phyloP scores from a whole-genome alignment of 2,329 filamentous ascomycete species.

The Fusarium haematococcum region DNA sequence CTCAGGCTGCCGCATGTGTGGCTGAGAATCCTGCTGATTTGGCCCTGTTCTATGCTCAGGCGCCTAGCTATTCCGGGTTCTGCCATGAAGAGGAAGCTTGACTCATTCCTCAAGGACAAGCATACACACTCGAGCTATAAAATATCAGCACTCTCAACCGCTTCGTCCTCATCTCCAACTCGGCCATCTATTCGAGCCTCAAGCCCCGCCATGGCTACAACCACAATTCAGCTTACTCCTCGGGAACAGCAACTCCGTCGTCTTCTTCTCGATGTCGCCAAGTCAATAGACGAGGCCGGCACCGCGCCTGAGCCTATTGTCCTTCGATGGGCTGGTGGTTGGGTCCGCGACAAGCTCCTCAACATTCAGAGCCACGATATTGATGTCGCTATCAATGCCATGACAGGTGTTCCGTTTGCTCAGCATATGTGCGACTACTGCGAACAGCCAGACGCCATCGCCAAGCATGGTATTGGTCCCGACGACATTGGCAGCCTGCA shows the following conservation, averaged over 20 bases:
- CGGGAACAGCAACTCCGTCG: conserved; percentile 78
- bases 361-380: conserved; percentile 81
- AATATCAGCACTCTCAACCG: not conserved
- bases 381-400: conserved; percentile 85
- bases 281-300: conserved; percentile 64
- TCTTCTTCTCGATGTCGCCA: conserved; percentile 86
- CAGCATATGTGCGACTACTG: conserved; percentile 76
- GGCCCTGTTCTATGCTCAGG: conserved; percentile 34
- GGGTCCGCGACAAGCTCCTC: conserved; percentile 88
- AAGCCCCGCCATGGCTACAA: conserved; percentile 32
- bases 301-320: conserved; percentile 66
- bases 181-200: not conserved
- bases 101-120: conserved; percentile 42
- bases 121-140: conserved; percentile 1
- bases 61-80: conserved; percentile 36
- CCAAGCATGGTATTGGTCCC: conserved; percentile 68
- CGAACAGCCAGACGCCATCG: conserved; percentile 66
- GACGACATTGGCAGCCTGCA: conserved; percentile 80
- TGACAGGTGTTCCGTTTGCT: conserved; percentile 86
- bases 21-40: not conserved
- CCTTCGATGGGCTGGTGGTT: conserved; percentile 85
- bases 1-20: conserved; percentile 4
- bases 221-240: conserved; percentile 68
- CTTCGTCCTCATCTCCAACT: not conserved
- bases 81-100: conserved; percentile 53